Conservation (phyloP, 2,329 filamentous ascomycete genomes). For the Neodidymelliopsis sp. region DNA sequence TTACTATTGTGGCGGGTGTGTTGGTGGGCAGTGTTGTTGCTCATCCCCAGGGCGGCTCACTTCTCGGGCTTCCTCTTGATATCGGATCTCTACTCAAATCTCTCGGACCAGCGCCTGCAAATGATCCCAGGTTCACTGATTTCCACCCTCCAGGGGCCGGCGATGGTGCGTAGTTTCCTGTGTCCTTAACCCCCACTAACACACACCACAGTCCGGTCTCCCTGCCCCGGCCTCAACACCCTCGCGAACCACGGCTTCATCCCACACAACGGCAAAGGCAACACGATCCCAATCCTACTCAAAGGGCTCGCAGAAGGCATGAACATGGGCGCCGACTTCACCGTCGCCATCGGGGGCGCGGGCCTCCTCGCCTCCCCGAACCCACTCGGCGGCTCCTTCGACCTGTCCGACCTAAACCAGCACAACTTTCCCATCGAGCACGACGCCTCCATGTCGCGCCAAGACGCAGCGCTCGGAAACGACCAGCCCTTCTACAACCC, state of each 20-base stretch:
- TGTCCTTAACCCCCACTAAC: neutral
- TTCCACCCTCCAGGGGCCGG: conserved; percentile 16
- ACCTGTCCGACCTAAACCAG: conserved; percentile 22
- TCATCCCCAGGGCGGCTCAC: conserved; percentile 8
- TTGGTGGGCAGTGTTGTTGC: conserved; percentile 2
- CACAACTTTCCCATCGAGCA: conserved; percentile 35
- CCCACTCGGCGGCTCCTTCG: conserved; percentile 25
- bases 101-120: conserved; percentile 17
- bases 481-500: conserved; percentile 14
- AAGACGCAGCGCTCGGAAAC: conserved; percentile 26
- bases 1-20: neutral
- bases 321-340: conserved; percentile 30
- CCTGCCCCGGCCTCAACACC: conserved; percentile 26
- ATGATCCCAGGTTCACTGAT: conserved; percentile 23
- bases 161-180: conserved; percentile 14
- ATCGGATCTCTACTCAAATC: conserved; percentile 16
- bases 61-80: conserved; percentile 19
- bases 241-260: conserved; percentile 32
- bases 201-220: conserved; percentile 18
- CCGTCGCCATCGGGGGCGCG: conserved; percentile 18
- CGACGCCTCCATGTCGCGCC: conserved; percentile 28
- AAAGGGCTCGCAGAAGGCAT: conserved; percentile 25
- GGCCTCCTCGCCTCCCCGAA: conserved; percentile 25
- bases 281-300: conserved; percentile 26
- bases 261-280: conserved; percentile 20